Percentiles rank a stretch among this genome's conserved stretches.
Conservation (phyloP, 345 rosid genomes). For the Viola odorata region DNA sequence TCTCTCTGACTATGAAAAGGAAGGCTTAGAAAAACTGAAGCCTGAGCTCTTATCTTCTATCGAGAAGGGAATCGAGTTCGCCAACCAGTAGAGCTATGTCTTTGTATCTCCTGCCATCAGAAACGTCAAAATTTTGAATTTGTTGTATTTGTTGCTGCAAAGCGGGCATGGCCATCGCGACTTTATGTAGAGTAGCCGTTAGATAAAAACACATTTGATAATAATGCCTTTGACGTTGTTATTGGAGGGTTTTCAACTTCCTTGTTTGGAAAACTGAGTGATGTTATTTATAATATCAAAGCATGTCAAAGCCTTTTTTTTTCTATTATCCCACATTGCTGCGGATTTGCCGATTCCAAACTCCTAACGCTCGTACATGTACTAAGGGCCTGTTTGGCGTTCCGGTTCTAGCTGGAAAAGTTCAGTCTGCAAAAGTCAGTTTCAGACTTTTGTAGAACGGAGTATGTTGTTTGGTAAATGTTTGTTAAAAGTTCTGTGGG, state of each 20-base stretch:
- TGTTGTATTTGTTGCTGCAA: slow-evolving; percentile 22
- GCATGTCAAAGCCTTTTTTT: too few relatives aligned
- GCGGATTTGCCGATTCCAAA: too few relatives aligned
- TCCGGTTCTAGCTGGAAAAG: too few relatives aligned
- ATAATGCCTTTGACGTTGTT: slow-evolving; percentile 14
- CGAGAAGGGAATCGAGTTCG: slow-evolving; percentile 75
- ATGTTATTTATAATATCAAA: too few relatives aligned
- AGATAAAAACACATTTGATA: slow-evolving; percentile 4
- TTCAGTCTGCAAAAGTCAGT: too few relatives aligned
- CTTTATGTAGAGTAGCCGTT: slow-evolving; percentile 16
- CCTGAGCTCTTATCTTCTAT: slow-evolving; percentile 65
- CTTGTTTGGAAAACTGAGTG: too few relatives aligned
- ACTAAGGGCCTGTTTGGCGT: too few relatives aligned
- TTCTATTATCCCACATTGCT: too few relatives aligned
- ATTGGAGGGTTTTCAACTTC: not conserved
- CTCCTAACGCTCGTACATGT: too few relatives aligned
- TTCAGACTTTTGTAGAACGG: too few relatives aligned
- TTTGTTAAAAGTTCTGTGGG: too few relatives aligned
- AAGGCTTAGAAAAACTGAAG: slow-evolving; percentile 61
- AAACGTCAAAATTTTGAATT: slow-evolving; percentile 15
- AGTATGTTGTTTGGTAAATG: too few relatives aligned
- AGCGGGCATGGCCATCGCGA: slow-evolving; percentile 24
- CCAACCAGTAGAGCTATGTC: slow-evolving; percentile 21
- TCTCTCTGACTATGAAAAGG: slow-evolving; percentile 63
- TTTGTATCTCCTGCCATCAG: not conserved